Conservation (phyloP, 805 yeast genomes). For the Cyberlindnera nakhonratchasimensis region DNA sequence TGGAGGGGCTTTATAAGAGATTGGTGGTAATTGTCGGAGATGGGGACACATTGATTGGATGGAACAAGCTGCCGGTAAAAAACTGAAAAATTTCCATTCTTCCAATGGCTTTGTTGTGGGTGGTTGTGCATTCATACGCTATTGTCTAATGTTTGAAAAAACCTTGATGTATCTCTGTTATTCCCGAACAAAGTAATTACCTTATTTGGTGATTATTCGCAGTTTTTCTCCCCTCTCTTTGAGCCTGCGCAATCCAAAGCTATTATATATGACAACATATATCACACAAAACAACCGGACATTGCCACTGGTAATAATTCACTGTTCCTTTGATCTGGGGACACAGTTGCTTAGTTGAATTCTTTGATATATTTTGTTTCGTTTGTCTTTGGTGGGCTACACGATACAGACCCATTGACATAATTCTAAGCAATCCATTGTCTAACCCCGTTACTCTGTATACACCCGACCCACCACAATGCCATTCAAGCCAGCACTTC, state of each 20-base stretch:
- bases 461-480: neutral
- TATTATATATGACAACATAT: neutral
- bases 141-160: conserved; percentile 3
- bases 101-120: neutral
- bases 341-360: neutral
- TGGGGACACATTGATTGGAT: neutral
- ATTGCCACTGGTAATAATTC: too few relatives aligned
- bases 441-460: too few relatives aligned
- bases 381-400: too few relatives aligned
- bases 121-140: neutral
- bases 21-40: too few relatives aligned
- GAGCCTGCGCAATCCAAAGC: neutral
- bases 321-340: neutral
- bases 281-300: too few relatives aligned
- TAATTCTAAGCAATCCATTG: too few relatives aligned
- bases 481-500: conserved; percentile 46
- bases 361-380: neutral
- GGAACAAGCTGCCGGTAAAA: neutral
- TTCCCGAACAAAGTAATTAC: conserved; percentile 3
- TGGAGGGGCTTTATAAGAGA: too few relatives aligned
- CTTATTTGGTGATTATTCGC: neutral
- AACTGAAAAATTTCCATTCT: too few relatives aligned
- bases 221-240: neutral
- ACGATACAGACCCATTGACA: too few relatives aligned
- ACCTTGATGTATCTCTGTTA: conserved; percentile 26